Conservation (phyloP, 352 stramenopile genomes). For the Globisporangium acanthophoron region DNA sequence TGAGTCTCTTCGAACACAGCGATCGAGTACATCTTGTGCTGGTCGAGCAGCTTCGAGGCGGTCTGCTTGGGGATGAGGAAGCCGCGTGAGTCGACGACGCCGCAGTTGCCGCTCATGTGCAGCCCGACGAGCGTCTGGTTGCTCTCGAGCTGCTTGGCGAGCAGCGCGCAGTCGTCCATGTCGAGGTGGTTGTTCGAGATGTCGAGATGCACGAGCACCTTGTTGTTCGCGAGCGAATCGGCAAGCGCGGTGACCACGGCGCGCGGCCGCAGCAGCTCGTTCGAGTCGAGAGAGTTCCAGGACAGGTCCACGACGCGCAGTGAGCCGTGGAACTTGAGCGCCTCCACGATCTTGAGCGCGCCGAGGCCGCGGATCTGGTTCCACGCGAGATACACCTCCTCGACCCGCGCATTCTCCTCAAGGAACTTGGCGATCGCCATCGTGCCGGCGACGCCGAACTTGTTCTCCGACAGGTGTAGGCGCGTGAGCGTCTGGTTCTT, state of each 20-base stretch:
- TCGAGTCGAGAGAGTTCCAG: conserved; percentile 69
- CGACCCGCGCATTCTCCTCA: conserved; percentile 68
- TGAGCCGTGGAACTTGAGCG: conserved; percentile 68
- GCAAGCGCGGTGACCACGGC: conserved; percentile 49
- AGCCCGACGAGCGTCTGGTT: conserved; percentile 74
- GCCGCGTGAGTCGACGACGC: conserved; percentile 51
- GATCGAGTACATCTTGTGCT: conserved; percentile 79
- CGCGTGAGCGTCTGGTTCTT: conserved; percentile 60
- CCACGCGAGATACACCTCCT: conserved; percentile 74
- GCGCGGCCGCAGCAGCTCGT: conserved; percentile 31
- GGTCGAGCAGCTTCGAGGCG: conserved; percentile 36
- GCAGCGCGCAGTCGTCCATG: conserved; percentile 45
- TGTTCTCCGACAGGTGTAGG: conserved; percentile 71
- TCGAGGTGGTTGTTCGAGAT: conserved; percentile 71
- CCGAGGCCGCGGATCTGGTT: conserved; percentile 68
- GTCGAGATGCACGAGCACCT: conserved; percentile 62
- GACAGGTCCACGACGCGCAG: conserved; percentile 68
- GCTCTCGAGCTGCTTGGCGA: conserved; percentile 54
- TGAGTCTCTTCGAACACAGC: conserved; percentile 67
- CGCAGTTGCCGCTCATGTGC: conserved; percentile 76
- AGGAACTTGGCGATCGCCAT: conserved; percentile 62
- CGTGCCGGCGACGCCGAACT: conserved; percentile 54
- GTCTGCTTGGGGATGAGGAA: conserved; percentile 54
- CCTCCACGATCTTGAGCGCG: conserved; percentile 66
- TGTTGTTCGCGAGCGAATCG: conserved; percentile 71